These are phyloP conservation scores for Xylaria sp. DNA, from an alignment of 2,329 filamentous ascomycete species.

Conservation along the genomic window DNA sequence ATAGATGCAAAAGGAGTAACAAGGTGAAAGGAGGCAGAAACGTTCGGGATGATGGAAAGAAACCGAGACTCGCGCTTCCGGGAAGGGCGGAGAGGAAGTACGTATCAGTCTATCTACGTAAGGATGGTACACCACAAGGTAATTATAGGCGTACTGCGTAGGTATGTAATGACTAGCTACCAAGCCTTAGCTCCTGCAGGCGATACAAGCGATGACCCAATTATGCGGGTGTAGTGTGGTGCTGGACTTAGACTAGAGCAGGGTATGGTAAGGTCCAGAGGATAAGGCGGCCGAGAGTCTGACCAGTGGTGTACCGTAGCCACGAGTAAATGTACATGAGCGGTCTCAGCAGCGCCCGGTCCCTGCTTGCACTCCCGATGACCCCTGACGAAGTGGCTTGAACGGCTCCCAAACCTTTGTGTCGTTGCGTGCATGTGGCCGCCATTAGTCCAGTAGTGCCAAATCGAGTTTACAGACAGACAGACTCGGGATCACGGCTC, in stretches of 20 bases:
- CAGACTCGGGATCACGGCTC: background rate
- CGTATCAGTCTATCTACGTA: background rate
- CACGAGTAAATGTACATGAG: background rate
- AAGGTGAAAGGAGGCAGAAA: conserved; percentile 5
- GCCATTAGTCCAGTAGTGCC: background rate
- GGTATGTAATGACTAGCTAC: background rate
- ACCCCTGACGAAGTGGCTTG: conserved; percentile 25
- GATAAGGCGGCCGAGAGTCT: conserved; percentile 2
- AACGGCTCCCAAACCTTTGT: background rate
- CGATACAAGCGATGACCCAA: conserved; percentile 22
- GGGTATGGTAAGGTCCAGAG: conserved; percentile 11
- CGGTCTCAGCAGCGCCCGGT: conserved; percentile 9
- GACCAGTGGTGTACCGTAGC: conserved; percentile 18
- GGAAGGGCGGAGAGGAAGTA: conserved; percentile 19
- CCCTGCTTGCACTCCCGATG: conserved; percentile 11
- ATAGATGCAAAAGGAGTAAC: conserved; percentile 6
- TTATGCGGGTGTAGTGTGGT: conserved; percentile 11
- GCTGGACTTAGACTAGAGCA: conserved; percentile 16
- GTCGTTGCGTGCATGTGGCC: background rate
- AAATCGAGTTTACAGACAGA: background rate
- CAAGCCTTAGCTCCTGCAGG: background rate
- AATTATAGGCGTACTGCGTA: no score
- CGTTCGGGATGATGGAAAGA: conserved; percentile 10
- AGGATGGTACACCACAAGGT: no score
- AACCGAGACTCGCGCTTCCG: conserved; percentile 15